A percentile compares a stretch with the other conserved stretches of the same genome.
Conservation (phyloP, 1,284 basidiomycete genomes). For the Sporisorium reilianum region DNA sequence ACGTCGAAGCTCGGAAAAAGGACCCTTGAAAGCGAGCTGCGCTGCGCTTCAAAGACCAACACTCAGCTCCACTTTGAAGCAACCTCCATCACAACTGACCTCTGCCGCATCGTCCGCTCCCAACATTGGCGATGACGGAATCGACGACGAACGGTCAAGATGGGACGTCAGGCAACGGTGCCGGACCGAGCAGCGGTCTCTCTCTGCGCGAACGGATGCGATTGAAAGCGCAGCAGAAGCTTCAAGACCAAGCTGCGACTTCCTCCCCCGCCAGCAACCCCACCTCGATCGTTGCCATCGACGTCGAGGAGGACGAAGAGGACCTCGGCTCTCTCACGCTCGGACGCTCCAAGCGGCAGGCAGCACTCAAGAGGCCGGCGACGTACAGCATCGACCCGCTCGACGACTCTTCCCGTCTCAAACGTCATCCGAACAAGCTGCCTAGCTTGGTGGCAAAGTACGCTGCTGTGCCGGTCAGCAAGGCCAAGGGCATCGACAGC, state of each 20-base stretch:
- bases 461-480: constrained; percentile 5
- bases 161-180: background rate
- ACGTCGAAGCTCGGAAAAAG: too few species aligned
- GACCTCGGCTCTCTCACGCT: constrained; percentile 32
- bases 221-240: constrained; percentile 40
- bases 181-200: constrained; percentile 15
- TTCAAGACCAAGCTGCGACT: constrained; percentile 14
- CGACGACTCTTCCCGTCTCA: constrained; percentile 30
- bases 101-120: constrained; percentile 7
- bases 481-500: constrained; percentile 11
- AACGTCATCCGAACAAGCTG: constrained; percentile 23
- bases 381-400: constrained; percentile 45
- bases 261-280: background rate
- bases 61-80: too few species aligned
- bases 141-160: too few species aligned
- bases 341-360: constrained; percentile 26
- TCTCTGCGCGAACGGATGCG: constrained; percentile 39
- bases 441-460: constrained; percentile 8
- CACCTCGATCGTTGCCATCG: background rate
- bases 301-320: constrained; percentile 22
- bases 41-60: constrained; percentile 8
- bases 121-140: too few species aligned
- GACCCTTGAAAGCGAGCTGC: constrained; percentile 1
- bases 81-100: background rate
- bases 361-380: constrained; percentile 33